Conservation (phyloP, 306 rosid genomes). For the Vicia faba region DNA sequence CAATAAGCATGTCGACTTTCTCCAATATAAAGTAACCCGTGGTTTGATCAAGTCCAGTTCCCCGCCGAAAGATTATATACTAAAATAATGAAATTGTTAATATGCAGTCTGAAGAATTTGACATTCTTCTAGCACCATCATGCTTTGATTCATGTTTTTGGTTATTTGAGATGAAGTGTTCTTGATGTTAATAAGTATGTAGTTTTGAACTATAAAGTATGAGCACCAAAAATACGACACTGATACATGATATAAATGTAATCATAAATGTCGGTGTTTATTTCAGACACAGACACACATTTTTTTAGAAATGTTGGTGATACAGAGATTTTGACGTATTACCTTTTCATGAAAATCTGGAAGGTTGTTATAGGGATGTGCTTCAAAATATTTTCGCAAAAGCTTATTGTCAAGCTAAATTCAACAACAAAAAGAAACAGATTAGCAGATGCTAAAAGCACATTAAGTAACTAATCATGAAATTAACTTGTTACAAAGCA, state of each 20-base stretch:
- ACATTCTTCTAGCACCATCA: too few relatives aligned
- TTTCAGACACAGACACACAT: too few relatives aligned
- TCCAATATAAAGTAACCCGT: slow-evolving; percentile 77
- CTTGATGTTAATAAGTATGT: too few relatives aligned
- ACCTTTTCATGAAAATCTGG: slow-evolving; percentile 89
- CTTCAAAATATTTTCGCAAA: slow-evolving; percentile 64
- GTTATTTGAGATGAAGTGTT: too few relatives aligned
- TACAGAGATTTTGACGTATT: slow-evolving; percentile 20
- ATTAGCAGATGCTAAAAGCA: slow-evolving; percentile 34
- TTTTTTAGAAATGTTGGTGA: too few relatives aligned
- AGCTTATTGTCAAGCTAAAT: slow-evolving; percentile 79
- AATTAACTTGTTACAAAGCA: not conserved
- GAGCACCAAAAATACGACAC: too few relatives aligned
- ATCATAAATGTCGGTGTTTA: too few relatives aligned
- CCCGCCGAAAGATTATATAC: slow-evolving; percentile 88
- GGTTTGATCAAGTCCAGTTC: slow-evolving; percentile 79
- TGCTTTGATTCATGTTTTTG: too few relatives aligned
- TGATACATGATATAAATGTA: too few relatives aligned
- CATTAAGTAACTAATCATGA: slow-evolving; percentile 25
- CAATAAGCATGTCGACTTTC: slow-evolving; percentile 84
- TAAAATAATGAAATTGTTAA: slow-evolving; percentile 37
- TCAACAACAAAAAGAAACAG: slow-evolving; percentile 33
- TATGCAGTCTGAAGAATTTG: too few relatives aligned
- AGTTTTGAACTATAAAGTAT: too few relatives aligned
- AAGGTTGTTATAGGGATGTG: slow-evolving; percentile 57